These are phyloP conservation scores for Mycena metata DNA, from an alignment of 768 basidiomycete species.

Conservation along the genomic window DNA sequence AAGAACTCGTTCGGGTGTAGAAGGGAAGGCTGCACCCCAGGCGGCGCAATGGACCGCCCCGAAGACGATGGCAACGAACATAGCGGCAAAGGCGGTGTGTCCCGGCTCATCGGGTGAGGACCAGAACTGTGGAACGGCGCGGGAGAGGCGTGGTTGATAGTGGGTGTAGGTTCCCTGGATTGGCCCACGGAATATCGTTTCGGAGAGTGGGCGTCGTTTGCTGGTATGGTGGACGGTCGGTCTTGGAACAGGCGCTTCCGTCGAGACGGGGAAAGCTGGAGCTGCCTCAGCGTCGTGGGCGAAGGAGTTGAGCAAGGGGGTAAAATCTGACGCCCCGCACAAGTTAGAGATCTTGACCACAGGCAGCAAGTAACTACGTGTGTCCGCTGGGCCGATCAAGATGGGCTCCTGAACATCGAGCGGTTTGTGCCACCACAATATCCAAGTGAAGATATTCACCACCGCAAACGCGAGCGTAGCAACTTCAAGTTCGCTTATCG, in stretches of 20 bases:
- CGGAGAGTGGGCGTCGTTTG: neutral
- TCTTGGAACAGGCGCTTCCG: neutral
- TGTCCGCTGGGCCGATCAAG: neutral
- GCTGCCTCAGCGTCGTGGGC: neutral
- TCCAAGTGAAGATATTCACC: neutral
- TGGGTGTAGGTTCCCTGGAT: neutral
- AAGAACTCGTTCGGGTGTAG: neutral
- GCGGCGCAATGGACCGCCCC: slow-evolving; percentile 1
- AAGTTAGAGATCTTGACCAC: no score
- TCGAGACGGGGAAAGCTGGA: no score
- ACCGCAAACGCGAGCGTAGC: slow-evolving; percentile 1
- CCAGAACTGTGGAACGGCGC: neutral
- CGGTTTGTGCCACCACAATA: slow-evolving; percentile 5
- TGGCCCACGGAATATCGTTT: neutral
- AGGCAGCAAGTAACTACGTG: no score
- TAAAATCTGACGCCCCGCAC: neutral
- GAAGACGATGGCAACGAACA: neutral
- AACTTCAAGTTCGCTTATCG: neutral
- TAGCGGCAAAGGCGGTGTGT: neutral
- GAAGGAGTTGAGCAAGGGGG: neutral
- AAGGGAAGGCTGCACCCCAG: neutral
- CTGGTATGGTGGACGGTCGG: neutral
- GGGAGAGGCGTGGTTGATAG: neutral
- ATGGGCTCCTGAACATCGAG: slow-evolving; percentile 5
- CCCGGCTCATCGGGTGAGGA: neutral